A percentile compares a stretch with the other conserved stretches of the same genome.
phyloP scores from a whole-genome alignment of 805 yeast genomes.

The Maudiozyma serrabonitensis region DNA sequence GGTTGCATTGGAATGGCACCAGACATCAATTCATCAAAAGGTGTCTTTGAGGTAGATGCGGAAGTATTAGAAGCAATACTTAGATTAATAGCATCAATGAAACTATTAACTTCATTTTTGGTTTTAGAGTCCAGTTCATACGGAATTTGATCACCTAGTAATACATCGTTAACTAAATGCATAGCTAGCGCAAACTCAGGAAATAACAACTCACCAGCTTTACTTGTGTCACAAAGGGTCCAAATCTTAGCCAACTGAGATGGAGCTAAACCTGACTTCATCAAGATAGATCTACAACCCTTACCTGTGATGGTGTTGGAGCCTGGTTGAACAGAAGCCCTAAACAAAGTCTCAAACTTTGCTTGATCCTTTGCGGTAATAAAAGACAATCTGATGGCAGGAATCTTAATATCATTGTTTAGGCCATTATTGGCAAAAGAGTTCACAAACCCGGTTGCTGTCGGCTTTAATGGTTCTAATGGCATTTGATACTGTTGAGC shows the following conservation, averaged over 20 bases:
- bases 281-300: constrained; percentile 66
- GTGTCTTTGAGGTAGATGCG: constrained; percentile 24
- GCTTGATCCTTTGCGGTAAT: constrained; percentile 78
- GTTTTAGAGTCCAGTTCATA: constrained; percentile 58
- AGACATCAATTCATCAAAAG: constrained; percentile 32
- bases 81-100: constrained; percentile 82
- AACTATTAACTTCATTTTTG: constrained; percentile 75
- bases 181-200: constrained; percentile 93
- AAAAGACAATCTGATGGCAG: constrained; percentile 71
- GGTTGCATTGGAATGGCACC: constrained; percentile 27
- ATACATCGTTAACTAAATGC: constrained; percentile 70
- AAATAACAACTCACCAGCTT: constrained; percentile 74
- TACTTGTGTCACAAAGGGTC: constrained; percentile 83
- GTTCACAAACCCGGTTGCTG: constrained; percentile 40
- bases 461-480: constrained; percentile 30
- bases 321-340: constrained; percentile 57
- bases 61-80: constrained; percentile 47
- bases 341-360: constrained; percentile 75
- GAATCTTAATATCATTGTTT: constrained; percentile 54
- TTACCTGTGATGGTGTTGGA: constrained; percentile 50
- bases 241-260: constrained; percentile 74
- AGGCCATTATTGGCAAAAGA: constrained; percentile 37
- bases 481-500: constrained; percentile 27
- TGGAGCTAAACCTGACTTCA: constrained; percentile 72
- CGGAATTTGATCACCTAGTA: constrained; percentile 75